These are phyloP conservation scores for Endocalyx cinctus DNA, from an alignment of 2,329 filamentous ascomycete species.

Conservation along the genomic window DNA sequence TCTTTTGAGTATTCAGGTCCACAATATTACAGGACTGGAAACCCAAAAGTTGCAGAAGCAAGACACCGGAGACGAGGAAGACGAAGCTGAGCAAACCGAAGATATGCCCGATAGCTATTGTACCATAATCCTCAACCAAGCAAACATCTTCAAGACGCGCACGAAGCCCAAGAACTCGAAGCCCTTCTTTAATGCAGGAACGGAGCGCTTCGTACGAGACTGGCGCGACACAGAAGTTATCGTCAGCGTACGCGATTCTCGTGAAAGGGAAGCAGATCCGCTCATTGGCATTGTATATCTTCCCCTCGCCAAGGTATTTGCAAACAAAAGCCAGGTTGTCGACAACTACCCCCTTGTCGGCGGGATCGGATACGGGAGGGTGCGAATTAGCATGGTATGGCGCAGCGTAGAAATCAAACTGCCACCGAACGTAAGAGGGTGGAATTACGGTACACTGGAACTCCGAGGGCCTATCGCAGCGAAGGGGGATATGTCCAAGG, in stretches of 20 bases:
- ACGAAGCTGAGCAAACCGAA: conserved; percentile 57
- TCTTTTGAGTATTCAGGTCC: conserved; percentile 65
- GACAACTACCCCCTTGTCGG: conserved; percentile 63
- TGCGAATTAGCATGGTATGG: conserved; percentile 68
- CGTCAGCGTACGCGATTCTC: conserved; percentile 61
- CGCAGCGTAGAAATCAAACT: conserved; percentile 62
- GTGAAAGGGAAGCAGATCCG: conserved; percentile 65
- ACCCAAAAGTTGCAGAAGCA: conserved; percentile 56
- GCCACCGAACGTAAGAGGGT: conserved; percentile 56
- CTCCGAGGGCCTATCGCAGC: conserved; percentile 48
- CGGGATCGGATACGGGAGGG: conserved; percentile 67
- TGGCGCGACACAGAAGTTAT: conserved; percentile 65
- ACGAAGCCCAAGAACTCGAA: conserved; percentile 76
- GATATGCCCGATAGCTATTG: conserved; percentile 67
- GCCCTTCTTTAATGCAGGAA: conserved; percentile 74
- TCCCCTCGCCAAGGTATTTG: conserved; percentile 57
- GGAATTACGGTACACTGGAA: conserved; percentile 68
- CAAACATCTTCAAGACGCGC: conserved; percentile 63
- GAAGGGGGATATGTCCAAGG: conserved; percentile 40
- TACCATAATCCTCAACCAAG: conserved; percentile 69
- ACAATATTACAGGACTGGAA: conserved; percentile 67
- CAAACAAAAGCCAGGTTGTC: conserved; percentile 59
- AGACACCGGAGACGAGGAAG: conserved; percentile 43
- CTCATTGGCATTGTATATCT: conserved; percentile 68
- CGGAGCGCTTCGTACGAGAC: conserved; percentile 66